Evolutionary conservation across 192 early-diverging fungal genomes (phyloP).

Genomic region (Fimicolochytrium jonesii): DNA sequence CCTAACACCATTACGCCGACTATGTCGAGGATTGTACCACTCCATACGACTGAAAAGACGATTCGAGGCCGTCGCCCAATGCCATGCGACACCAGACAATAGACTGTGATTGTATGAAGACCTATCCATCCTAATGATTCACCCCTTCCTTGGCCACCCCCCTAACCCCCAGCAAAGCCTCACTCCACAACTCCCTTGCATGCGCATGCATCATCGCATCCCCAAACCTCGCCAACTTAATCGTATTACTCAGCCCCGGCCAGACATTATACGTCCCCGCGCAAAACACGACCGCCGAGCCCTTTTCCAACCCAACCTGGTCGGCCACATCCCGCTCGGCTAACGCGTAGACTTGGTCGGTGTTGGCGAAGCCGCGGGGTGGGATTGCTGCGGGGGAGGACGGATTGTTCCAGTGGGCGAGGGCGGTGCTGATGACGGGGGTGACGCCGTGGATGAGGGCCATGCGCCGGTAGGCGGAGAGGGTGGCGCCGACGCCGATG

Average conservation of each 20-base stretch:
- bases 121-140: neutral
- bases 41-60: too few species aligned
- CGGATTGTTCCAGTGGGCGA: constrained; percentile 2
- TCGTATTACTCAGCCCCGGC: constrained; percentile 45
- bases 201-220: constrained; percentile 20
- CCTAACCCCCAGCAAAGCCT: neutral
- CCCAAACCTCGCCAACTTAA: constrained; percentile 38
- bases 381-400: neutral
- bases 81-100: neutral
- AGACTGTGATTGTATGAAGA: neutral
- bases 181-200: constrained; percentile 5
- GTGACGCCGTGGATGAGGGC: constrained; percentile 38
- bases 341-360: constrained; percentile 44
- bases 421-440: constrained; percentile 34
- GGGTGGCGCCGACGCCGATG: constrained; percentile 45
- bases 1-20: too few species aligned
- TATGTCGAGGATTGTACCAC: too few species aligned
- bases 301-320: constrained; percentile 20
- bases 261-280: constrained; percentile 41
- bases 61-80: too few species aligned
- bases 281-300: constrained; percentile 45
- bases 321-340: constrained; percentile 43
- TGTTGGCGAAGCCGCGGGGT: constrained; percentile 26
- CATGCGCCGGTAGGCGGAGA: constrained; percentile 37
- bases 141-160: too few species aligned